Conservation (phyloP, 176 grass and related monocot species). For the Raddia distichophylla region DNA sequence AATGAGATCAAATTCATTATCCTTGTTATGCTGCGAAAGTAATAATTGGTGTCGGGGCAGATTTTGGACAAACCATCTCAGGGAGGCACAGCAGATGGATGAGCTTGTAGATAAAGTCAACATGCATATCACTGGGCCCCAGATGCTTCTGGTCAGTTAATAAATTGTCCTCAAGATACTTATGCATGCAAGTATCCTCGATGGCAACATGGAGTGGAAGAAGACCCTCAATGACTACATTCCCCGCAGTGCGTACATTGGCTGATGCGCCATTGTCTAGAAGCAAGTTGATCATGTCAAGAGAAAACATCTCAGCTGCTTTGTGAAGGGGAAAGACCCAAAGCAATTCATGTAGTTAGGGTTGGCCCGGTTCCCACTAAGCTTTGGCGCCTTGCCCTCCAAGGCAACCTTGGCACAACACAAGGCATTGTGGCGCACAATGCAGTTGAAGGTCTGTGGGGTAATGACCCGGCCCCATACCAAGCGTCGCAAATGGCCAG, state of each 20-base stretch:
- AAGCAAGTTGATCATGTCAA: slow-evolving; percentile 39
- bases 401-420: not conserved
- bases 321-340: slow-evolving; percentile 31
- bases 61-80: slow-evolving; percentile 35
- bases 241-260: slow-evolving; percentile 25
- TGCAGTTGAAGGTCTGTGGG: slow-evolving; percentile 4
- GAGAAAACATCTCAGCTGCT: slow-evolving; percentile 37
- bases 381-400: slow-evolving; percentile 22
- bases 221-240: slow-evolving; percentile 20
- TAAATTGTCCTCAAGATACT: slow-evolving; percentile 43
- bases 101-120: slow-evolving; percentile 36
- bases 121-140: not conserved
- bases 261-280: not conserved
- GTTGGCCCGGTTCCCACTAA: not conserved
- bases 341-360: slow-evolving; percentile 34
- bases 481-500: not conserved
- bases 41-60: slow-evolving; percentile 1
- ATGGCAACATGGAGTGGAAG: slow-evolving; percentile 45
- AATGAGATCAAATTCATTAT: no score
- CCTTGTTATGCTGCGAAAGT: slow-evolving; percentile 14
- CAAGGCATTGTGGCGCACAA: not conserved
- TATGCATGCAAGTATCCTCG: slow-evolving; percentile 42
- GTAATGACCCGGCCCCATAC: slow-evolving; percentile 3
- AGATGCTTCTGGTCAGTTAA: not conserved
- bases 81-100: slow-evolving; percentile 42